Percentiles rank a stretch among this genome's conserved stretches.
phyloP scores from a whole-genome alignment of 2,329 filamentous ascomycete species.

The Thielaviopsis ethacetica region DNA sequence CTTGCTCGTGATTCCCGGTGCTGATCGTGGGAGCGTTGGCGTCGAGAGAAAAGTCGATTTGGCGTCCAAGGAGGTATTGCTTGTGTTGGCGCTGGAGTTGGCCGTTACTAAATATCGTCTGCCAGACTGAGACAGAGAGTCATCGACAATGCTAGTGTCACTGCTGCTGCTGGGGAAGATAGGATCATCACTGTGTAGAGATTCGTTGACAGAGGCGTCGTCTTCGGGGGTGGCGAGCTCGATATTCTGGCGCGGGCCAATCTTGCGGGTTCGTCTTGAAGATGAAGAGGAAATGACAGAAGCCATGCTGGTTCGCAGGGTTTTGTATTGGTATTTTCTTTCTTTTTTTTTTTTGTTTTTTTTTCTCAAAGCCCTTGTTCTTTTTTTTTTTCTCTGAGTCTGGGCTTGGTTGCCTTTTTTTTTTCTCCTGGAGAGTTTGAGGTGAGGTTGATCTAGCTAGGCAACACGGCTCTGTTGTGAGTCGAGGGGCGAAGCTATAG shows the following conservation, averaged over 20 bases:
- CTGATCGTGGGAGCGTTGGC: background rate
- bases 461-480: background rate
- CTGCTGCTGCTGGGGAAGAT: conserved; percentile 39
- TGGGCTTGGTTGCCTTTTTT: background rate
- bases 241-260: conserved; percentile 38
- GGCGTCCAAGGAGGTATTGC: background rate
- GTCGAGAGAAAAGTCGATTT: background rate
- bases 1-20: background rate
- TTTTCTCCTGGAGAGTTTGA: background rate
- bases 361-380: background rate
- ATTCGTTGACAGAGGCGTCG: conserved; percentile 52
- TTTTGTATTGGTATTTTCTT: background rate
- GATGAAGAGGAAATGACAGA: conserved; percentile 17
- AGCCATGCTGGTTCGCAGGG: conserved; percentile 26
- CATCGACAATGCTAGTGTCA: conserved; percentile 43
- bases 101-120: background rate
- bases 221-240: conserved; percentile 41
- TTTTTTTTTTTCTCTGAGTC: background rate
- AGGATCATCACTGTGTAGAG: conserved; percentile 44
- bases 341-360: background rate
- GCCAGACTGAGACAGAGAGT: conserved; percentile 31
- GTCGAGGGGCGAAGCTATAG: background rate
- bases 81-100: background rate
- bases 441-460: background rate
- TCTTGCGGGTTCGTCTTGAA: conserved; percentile 39